These are phyloP conservation scores for Xylaria sp. DNA, from an alignment of 2,329 filamentous ascomycete genomes.

Conservation along the genomic window DNA sequence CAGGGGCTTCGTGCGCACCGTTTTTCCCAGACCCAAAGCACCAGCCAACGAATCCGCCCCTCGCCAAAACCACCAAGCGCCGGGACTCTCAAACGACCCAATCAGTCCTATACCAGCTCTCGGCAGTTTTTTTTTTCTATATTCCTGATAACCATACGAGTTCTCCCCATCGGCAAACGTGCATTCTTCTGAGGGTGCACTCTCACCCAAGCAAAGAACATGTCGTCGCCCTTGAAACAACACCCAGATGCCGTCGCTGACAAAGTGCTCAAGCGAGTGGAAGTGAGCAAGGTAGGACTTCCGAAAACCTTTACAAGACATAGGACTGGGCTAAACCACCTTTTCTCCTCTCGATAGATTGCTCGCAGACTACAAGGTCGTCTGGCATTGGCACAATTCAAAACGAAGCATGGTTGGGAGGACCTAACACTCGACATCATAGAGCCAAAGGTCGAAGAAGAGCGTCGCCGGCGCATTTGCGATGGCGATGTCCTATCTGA, in stretches of 20 bases:
- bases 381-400: constrained; percentile 94
- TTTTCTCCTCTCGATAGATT: constrained; percentile 65
- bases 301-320: constrained; percentile 12
- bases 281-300: constrained; percentile 73
- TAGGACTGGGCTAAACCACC: constrained; percentile 26
- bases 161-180: constrained; percentile 20
- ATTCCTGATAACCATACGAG: constrained; percentile 33
- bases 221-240: constrained; percentile 67
- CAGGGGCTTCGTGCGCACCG: constrained; percentile 15
- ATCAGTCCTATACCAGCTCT: constrained; percentile 34
- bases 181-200: neutral
- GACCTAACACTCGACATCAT: constrained; percentile 85
- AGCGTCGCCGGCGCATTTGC: constrained; percentile 73
- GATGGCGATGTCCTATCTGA: constrained; percentile 81
- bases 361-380: constrained; percentile 91
- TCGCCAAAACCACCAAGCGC: constrained; percentile 41
- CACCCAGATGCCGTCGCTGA: constrained; percentile 70
- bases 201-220: constrained; percentile 45
- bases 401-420: constrained; percentile 95
- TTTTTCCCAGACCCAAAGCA: constrained; percentile 15
- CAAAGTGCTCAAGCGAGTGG: constrained; percentile 73
- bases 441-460: constrained; percentile 81
- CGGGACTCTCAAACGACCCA: constrained; percentile 39
- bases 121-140: constrained; percentile 18
- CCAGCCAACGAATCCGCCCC: constrained; percentile 28